Percentiles rank a stretch among this genome's conserved stretches.
Evolutionary conservation across 2,329 filamentous ascomycete genomes (phyloP).

Genomic region (Teratosphaeria gauchensis): DNA sequence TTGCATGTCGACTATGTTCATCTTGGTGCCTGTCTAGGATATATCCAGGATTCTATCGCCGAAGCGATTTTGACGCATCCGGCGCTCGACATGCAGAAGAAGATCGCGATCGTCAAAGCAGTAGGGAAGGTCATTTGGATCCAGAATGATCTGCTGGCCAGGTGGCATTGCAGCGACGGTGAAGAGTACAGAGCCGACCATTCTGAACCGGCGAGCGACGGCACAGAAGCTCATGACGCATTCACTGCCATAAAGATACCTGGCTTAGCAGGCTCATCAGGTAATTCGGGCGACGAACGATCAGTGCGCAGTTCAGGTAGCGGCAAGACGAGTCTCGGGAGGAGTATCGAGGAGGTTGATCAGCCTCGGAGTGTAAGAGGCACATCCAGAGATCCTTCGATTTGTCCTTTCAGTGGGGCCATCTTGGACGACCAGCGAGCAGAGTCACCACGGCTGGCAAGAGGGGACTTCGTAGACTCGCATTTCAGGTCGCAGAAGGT

Average conservation of each 20-base stretch:
- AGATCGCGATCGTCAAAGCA: conserved; percentile 65
- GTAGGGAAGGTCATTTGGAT: conserved; percentile 79
- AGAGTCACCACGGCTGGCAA: background rate
- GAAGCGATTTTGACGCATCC: conserved; percentile 68
- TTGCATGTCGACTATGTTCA: conserved; percentile 75
- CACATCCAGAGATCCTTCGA: background rate
- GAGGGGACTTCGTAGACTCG: background rate
- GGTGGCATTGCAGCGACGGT: conserved; percentile 48
- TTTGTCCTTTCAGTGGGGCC: background rate
- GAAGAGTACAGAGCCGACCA: background rate
- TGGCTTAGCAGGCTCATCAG: background rate
- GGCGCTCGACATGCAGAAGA: conserved; percentile 54
- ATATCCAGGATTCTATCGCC: conserved; percentile 67
- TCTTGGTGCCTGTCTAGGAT: conserved; percentile 60
- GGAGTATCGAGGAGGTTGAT: background rate
- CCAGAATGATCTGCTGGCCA: conserved; percentile 78
- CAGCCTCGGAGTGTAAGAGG: background rate
- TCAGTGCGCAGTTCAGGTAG: background rate
- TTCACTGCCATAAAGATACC: background rate
- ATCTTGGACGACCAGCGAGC: background rate
- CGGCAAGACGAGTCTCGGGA: background rate
- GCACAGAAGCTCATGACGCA: background rate
- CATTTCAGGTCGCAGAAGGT: background rate
- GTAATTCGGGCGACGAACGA: background rate
- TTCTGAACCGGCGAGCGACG: background rate